These are phyloP conservation scores for Gossypium mustelinum DNA, from an alignment of 345 rosid genomes.

Conservation along the genomic window DNA sequence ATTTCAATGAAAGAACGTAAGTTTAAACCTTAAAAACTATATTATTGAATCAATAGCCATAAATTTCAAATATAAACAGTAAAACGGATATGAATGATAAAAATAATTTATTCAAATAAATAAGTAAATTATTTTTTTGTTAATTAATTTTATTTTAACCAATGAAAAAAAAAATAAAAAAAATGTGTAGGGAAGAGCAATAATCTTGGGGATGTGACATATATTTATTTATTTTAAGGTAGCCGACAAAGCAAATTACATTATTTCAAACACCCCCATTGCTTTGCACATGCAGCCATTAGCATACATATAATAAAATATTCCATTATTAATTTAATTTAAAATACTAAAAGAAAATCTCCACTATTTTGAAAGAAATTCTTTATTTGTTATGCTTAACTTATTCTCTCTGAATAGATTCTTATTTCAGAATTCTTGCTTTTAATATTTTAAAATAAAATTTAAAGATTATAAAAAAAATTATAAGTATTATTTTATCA, in stretches of 20 bases:
- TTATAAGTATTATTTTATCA: no score
- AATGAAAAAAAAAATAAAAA: background rate
- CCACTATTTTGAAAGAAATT: background rate
- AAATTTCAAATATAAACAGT: no score
- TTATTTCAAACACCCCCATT: slow-evolving; percentile 23
- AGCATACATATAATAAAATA: slow-evolving; percentile 1
- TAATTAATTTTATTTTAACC: background rate
- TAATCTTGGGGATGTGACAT: slow-evolving; percentile 22
- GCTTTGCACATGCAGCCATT: slow-evolving; percentile 38
- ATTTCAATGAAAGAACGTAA: rapidly evolving
- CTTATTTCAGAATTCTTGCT: background rate
- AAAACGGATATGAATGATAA: no score
- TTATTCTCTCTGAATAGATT: background rate
- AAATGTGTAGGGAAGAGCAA: background rate
- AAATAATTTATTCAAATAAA: no score
- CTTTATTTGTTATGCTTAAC: background rate
- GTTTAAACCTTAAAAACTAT: rapidly evolving
- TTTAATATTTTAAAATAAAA: no score
- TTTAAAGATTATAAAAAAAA: no score
- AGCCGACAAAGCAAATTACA: slow-evolving; percentile 35
- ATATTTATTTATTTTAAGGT: slow-evolving; percentile 23
- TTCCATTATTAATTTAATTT: background rate
- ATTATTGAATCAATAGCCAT: no score
- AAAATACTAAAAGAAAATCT: background rate
- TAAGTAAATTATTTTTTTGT: background rate